These are phyloP conservation scores for Cruciata laevipes DNA, from an alignment of 257 asterid genomes.

Conservation along the genomic window DNA sequence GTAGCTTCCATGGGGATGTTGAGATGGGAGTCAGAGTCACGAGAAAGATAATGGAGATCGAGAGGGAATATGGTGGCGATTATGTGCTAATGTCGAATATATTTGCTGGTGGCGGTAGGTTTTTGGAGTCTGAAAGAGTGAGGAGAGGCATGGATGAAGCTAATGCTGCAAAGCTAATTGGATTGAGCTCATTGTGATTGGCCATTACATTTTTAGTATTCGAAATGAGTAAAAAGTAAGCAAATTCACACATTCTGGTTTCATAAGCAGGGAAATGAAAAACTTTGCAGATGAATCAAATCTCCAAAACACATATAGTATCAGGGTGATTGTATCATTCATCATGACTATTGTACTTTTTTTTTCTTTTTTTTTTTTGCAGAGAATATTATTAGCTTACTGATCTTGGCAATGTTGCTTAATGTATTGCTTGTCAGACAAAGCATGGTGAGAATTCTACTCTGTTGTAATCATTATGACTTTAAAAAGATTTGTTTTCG, in stretches of 20 bases:
- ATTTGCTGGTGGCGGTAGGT: slow-evolving; percentile 52
- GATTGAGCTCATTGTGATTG: slow-evolving; percentile 32
- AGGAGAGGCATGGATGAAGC: slow-evolving; percentile 45
- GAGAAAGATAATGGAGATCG: slow-evolving; percentile 44
- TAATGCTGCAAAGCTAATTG: slow-evolving; percentile 25
- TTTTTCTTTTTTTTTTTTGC: not conserved
- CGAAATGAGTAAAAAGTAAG: not conserved
- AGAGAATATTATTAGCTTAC: slow-evolving; percentile 6
- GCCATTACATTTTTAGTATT: not conserved
- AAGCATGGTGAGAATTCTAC: slow-evolving; percentile 14
- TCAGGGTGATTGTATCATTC: too few species aligned
- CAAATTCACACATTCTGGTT: too few species aligned
- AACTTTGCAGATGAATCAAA: too few species aligned
- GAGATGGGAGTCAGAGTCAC: slow-evolving; percentile 60
- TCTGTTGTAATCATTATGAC: not conserved
- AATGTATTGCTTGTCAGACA: not conserved
- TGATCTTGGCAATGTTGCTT: slow-evolving; percentile 16
- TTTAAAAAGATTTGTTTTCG: not conserved
- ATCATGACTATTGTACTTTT: too few species aligned
- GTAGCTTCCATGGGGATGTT: slow-evolving; percentile 24
- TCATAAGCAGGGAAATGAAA: too few species aligned
- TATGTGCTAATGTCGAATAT: slow-evolving; percentile 71
- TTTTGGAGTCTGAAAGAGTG: slow-evolving; percentile 52
- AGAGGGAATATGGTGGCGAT: slow-evolving; percentile 64
- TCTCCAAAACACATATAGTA: too few species aligned